Evolutionary conservation across 1,139 yeast genomes (phyloP).

Genomic region (Yamadazyma oceani): DNA sequence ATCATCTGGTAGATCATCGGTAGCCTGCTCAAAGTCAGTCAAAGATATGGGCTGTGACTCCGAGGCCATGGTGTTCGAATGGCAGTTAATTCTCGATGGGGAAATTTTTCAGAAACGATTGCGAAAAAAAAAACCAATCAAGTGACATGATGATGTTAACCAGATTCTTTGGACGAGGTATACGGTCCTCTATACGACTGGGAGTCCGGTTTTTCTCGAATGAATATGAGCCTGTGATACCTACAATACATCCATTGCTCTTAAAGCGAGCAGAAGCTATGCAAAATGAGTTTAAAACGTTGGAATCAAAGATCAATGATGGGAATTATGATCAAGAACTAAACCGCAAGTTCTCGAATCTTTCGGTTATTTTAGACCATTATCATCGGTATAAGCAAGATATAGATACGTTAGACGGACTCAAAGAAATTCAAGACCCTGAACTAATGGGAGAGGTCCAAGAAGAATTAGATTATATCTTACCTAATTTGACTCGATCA

Average conservation of each 20-base stretch:
- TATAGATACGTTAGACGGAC: constrained; percentile 33
- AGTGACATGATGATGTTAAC: not conserved
- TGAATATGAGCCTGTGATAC: constrained; percentile 11
- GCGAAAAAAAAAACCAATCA: not conserved
- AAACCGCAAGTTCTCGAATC: constrained; percentile 56
- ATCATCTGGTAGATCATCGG: constrained; percentile 36
- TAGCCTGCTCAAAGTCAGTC: constrained; percentile 28
- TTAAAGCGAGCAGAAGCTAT: constrained; percentile 59
- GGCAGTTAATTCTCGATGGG: not conserved
- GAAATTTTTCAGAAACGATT: not conserved
- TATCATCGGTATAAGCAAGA: constrained; percentile 48
- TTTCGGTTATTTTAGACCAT: constrained; percentile 54
- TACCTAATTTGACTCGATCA: constrained; percentile 37
- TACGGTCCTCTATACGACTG: not conserved
- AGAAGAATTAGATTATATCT: constrained; percentile 29
- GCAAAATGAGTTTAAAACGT: constrained; percentile 45
- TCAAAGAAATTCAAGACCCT: constrained; percentile 33
- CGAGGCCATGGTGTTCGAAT: constrained; percentile 10
- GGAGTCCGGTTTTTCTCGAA: constrained; percentile 3
- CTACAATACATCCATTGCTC: constrained; percentile 58
- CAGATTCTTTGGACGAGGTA: not conserved
- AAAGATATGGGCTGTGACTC: constrained; percentile 21
- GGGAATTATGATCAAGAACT: constrained; percentile 54
- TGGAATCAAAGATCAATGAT: constrained; percentile 50
- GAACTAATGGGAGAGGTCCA: constrained; percentile 24